These are phyloP conservation scores for Phytophthora brassicae DNA, from an alignment of 352 stramenopile genomes.

Conservation along the genomic window DNA sequence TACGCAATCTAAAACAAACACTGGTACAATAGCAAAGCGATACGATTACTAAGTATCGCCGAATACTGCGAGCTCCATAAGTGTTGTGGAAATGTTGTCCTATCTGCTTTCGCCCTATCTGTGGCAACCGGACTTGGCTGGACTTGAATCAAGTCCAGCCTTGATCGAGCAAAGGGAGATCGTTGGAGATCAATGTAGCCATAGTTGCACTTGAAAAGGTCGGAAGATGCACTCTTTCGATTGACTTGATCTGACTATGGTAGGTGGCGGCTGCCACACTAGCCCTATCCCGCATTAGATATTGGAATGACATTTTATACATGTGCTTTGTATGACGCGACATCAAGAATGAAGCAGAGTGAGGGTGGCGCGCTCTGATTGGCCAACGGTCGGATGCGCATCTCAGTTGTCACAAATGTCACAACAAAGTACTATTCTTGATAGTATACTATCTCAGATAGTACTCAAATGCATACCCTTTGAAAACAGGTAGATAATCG, in stretches of 20 bases:
- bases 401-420: slow-evolving; percentile 30
- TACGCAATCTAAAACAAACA: too few species aligned
- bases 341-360: slow-evolving; percentile 21
- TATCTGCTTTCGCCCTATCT: neutral
- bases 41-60: too few species aligned
- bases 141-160: neutral
- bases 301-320: slow-evolving; percentile 26
- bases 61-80: too few species aligned
- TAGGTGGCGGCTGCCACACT: slow-evolving; percentile 5
- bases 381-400: neutral
- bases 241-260: slow-evolving; percentile 31
- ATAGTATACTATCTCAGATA: slow-evolving; percentile 4
- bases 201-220: slow-evolving; percentile 21
- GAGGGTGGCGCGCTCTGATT: slow-evolving; percentile 8
- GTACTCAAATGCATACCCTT: neutral
- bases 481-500: neutral
- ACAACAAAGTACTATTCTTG: neutral
- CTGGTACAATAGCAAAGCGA: too few species aligned
- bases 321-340: slow-evolving; percentile 4
- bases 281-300: slow-evolving; percentile 7
- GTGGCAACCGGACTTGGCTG: slow-evolving; percentile 8
- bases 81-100: too few species aligned
- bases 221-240: slow-evolving; percentile 28
- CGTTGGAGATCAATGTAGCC: slow-evolving; percentile 9
- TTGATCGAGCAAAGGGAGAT: too few species aligned